These are phyloP conservation scores for Skeletonema grethae DNA, from an alignment of 108 stramenopile species.

Conservation along the genomic window DNA sequence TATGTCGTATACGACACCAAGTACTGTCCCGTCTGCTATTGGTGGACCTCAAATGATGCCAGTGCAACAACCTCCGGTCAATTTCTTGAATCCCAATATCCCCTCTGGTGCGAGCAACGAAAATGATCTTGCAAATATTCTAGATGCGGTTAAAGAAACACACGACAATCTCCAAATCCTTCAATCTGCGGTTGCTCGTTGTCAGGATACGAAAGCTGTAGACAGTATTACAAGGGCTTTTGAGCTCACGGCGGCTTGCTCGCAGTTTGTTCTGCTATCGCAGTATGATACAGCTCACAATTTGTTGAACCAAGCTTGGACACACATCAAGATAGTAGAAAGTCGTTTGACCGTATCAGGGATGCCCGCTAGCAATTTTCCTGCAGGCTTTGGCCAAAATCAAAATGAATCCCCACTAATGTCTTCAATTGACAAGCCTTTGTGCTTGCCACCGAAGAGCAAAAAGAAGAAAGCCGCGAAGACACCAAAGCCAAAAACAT, in stretches of 20 bases:
- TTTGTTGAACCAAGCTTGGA: slow-evolving; percentile 19
- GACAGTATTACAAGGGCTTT: slow-evolving; percentile 19
- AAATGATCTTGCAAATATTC: slow-evolving; percentile 8
- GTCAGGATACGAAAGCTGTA: slow-evolving; percentile 5
- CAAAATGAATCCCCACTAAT: background rate
- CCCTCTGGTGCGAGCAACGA: background rate
- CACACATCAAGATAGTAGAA: slow-evolving; percentile 15
- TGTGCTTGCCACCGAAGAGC: slow-evolving; percentile 6
- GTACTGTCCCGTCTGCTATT: background rate
- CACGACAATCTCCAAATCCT: slow-evolving; percentile 17
- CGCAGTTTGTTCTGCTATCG: slow-evolving; percentile 20
- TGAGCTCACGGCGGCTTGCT: slow-evolving; percentile 19
- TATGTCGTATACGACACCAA: background rate
- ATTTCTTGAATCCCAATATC: background rate
- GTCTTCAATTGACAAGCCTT: background rate
- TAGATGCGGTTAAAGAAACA: slow-evolving; percentile 6
- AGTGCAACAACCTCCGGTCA: background rate
- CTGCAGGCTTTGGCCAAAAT: too few species aligned
- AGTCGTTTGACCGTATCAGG: background rate
- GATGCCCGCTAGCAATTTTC: background rate
- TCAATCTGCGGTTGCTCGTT: slow-evolving; percentile 13
- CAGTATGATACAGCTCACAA: slow-evolving; percentile 12
- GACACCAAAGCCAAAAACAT: background rate
- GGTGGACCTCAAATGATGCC: background rate
- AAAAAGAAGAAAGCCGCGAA: background rate